Evolutionary conservation across 75 land plant species (phyloP), one percentile per base, ranked within the genome.

Genomic region (Chamaecyparis obtusa): DNA sequence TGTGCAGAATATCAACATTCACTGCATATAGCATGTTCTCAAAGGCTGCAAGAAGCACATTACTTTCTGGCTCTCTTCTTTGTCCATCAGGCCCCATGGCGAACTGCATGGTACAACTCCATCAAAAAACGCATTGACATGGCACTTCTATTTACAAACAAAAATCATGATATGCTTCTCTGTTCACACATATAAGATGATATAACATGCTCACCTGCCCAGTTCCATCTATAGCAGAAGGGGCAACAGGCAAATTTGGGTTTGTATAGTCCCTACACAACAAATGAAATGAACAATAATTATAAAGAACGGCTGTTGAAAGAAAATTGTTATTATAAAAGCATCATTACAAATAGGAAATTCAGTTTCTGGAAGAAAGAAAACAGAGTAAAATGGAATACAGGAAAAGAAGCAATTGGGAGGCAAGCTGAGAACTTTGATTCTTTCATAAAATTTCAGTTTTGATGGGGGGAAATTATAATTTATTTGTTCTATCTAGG

Each of bases 1-100:
- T 92, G 49, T 94, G 95, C 46, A 95, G 77, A 85, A 92, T 92
- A 76, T 95, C 96, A 88, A 94, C 87, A 51, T 91, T 95, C 21
- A 95, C 96, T 32, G 88, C 93, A 91, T 94, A 95, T 44, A 91
- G 96, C 95, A 95, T 92, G 77, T 95, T 94, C 84, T 95, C 96
- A 84, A 95, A 92, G 39, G 96, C 92, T 35, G 95, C 96, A 87
- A 95, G 94, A 81, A 95, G 90, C 41, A 95, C 95, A 88, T 95
- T 95, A 87, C 95, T 95, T 86, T 95, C 96, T n/a, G 92, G 90
- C 86, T 94, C 96, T 43, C 92, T 87, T 81, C 93, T 95, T 54
- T 89, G 94, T 37, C 94, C 96, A 92, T 95, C 96, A 39, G 90
- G 79, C 15, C 93, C 93, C 17, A 91, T 44, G 55, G 39, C 76